Base-by-base conservation (phyloP, 2,329 filamentous ascomycete species). In the Neonectria magnoliae region DNA sequence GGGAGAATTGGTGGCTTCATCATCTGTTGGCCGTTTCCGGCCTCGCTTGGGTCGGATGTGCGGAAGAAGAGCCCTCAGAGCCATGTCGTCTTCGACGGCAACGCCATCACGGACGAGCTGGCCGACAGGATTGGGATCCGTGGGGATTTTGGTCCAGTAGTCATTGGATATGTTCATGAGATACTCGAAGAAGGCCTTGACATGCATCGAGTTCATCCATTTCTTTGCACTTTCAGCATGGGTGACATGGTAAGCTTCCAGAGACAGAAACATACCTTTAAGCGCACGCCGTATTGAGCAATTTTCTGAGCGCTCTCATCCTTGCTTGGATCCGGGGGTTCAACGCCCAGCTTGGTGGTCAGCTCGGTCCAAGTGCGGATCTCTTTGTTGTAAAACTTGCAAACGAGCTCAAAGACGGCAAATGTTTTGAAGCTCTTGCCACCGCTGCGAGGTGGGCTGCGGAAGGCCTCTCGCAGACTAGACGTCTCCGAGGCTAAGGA, bases 131-230 rank as follows among this genome's bases (percentile, higher is more conserved):
- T 90, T 87, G 31, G 87, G 82, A 14, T 86, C 84, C 6, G 85
- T 81, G 0, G 94, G 94, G 25, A 97, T 86, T 38, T 93, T 87
- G 16, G 87, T 90, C 82, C 91, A 97, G 78, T 98, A 98, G 0
- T 88, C 81, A 77, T 97, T 93, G 27, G 87, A 82, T 68, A 93
- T 93, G 53, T 89, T 88, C 67, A 95, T 85, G 20, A 97, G 87
- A 76, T 93, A 98, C 76, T 97, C 93, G 74, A 97, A 98, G 77
- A 98, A 98, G 11, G 93, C 92, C 82, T 97, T 93, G 57, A 97
- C 89, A 77, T 97, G 94, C 91, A 97, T 95, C 5, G 94, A 94
- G 76, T 93, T 93, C 93, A 98, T 96, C 94, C 94, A 98, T 75
- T 95, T 90, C 92, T 93, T 73, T 42, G 51, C n/a, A 50, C 4